These are phyloP conservation scores for Mucor plumbeus DNA, from an alignment of 371 early-diverging fungal species.

Conservation along the genomic window DNA sequence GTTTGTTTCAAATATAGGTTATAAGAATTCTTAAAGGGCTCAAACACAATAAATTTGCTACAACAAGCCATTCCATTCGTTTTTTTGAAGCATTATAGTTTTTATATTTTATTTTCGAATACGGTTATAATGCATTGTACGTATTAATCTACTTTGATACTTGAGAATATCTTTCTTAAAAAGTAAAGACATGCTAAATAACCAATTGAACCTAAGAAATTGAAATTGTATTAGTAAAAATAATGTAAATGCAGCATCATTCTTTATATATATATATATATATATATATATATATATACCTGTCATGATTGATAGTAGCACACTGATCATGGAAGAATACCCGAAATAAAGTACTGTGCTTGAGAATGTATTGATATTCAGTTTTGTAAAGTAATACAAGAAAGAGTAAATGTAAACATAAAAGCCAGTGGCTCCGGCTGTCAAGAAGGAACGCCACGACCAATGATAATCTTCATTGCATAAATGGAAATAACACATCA, in stretches of 20 bases:
- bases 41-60: too few species aligned
- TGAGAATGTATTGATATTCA: constrained; percentile 75
- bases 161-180: constrained; percentile 80
- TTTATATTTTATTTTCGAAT: too few species aligned
- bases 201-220: constrained; percentile 72
- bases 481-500: constrained; percentile 91
- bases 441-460: constrained; percentile 95
- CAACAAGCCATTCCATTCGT: too few species aligned
- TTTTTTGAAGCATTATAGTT: too few species aligned
- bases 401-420: constrained; percentile 90
- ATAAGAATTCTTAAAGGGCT: too few species aligned
- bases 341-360: constrained; percentile 92
- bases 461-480: constrained; percentile 94
- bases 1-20: too few species aligned
- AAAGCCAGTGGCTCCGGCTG: constrained; percentile 84
- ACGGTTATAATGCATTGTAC: too few species aligned
- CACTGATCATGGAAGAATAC: constrained; percentile 79
- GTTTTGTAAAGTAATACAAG: constrained; percentile 77
- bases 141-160: constrained; percentile 81
- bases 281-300: background rate
- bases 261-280: background rate
- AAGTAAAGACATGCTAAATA: constrained; percentile 78
- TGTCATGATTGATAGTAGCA: constrained; percentile 61
- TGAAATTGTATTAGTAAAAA: constrained; percentile 25
- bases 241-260: background rate